Evolutionary conservation across 768 basidiomycete genomes (phyloP).

Genomic region (Kondoa malvinella): DNA sequence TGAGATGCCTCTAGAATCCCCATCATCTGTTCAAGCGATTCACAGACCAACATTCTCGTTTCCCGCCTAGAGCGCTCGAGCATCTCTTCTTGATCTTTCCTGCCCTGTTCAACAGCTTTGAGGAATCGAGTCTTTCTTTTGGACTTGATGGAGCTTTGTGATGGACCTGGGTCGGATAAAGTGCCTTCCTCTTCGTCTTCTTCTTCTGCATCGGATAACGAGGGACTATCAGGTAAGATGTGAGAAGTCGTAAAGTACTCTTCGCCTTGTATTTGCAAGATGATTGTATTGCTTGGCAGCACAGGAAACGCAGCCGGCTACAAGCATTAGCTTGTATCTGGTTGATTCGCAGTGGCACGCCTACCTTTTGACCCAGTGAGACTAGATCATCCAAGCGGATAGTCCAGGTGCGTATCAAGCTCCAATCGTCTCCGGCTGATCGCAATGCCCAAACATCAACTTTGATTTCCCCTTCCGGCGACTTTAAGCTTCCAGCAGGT

Average conservation of each 20-base stretch:
- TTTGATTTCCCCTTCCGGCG: neutral
- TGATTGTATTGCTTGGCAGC: conserved; percentile 21
- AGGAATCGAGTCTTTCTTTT: neutral
- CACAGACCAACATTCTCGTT: conserved; percentile 15
- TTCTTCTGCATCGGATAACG: neutral
- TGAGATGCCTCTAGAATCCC: neutral
- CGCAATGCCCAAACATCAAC: conserved; percentile 1
- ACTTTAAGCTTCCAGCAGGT: neutral
- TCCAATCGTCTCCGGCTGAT: conserved; percentile 8
- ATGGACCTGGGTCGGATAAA: neutral
- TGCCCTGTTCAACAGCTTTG: neutral
- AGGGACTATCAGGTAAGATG: neutral
- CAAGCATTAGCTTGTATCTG: neutral
- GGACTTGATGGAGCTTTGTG: neutral
- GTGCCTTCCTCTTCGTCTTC: conserved; percentile 11
- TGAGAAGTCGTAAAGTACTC: conserved; percentile 22
- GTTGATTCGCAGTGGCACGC: neutral
- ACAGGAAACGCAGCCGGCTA: conserved; percentile 17
- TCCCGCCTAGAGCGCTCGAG: conserved; percentile 16
- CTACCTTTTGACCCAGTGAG: conserved; percentile 20
- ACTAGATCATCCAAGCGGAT: conserved; percentile 11
- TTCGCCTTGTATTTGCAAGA: conserved; percentile 17
- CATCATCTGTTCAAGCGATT: conserved; percentile 1
- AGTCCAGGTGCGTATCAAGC: conserved; percentile 20
- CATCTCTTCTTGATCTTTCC: neutral